A percentile compares a stretch with the other conserved stretches of the same genome.
These are phyloP conservation scores for Neurospora sp. DNA, from an alignment of 495 filamentous ascomycete species.

Conservation along the genomic window DNA sequence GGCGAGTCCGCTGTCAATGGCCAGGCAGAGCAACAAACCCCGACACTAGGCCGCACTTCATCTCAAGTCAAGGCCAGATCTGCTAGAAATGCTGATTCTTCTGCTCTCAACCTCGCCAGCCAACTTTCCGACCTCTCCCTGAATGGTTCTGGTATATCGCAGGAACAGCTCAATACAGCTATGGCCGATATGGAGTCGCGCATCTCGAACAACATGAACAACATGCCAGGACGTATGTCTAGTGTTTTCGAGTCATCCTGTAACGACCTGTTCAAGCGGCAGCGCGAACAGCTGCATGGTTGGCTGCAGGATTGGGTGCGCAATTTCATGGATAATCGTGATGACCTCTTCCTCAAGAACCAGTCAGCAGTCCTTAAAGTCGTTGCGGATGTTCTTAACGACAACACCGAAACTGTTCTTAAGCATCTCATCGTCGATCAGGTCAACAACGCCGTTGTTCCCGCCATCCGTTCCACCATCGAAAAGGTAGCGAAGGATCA, in stretches of 20 bases:
- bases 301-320: conserved; percentile 30
- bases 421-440: conserved; percentile 55
- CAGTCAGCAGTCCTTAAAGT: conserved; percentile 58
- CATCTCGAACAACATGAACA: conserved; percentile 34
- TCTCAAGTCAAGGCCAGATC: conserved; percentile 21
- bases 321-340: conserved; percentile 20
- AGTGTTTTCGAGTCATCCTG: conserved; percentile 19
- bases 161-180: conserved; percentile 34
- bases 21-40: conserved; percentile 2
- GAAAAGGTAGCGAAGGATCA: conserved; percentile 37
- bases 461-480: conserved; percentile 36
- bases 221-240: conserved; percentile 33
- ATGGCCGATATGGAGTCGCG: conserved; percentile 37
- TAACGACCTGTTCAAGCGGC: conserved; percentile 31
- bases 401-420: conserved; percentile 80
- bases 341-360: conserved; percentile 23
- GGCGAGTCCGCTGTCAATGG: conserved; percentile 16
- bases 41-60: conserved; percentile 10
- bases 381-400: conserved; percentile 76
- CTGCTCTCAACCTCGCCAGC: conserved; percentile 7
- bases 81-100: conserved; percentile 15
- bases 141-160: conserved; percentile 18
- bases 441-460: conserved; percentile 56
- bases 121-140: conserved; percentile 7
- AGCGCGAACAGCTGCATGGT: conserved; percentile 25